phyloP scores from a whole-genome alignment of 768 basidiomycete genomes.

The Neoboletus brunneissimus region DNA sequence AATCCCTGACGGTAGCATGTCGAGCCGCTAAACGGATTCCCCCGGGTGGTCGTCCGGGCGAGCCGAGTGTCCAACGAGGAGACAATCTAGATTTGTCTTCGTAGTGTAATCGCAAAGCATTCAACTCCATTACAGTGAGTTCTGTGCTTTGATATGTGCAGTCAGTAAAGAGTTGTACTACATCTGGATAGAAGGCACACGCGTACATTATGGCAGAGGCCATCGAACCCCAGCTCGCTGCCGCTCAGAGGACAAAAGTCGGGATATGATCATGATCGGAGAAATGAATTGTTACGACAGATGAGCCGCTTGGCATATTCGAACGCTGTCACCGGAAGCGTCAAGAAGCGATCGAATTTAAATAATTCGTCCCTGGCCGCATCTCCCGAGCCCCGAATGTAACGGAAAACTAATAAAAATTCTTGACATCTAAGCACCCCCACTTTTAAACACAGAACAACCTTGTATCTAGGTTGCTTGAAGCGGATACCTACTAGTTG shows the following conservation, averaged over 20 bases:
- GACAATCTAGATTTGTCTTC: neutral
- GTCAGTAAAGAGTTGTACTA: no score
- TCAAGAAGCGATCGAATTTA: neutral
- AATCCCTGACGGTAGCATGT: neutral
- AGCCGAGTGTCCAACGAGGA: neutral
- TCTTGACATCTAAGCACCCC: neutral
- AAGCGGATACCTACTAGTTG: neutral
- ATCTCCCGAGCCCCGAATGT: neutral
- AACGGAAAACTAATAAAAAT: neutral
- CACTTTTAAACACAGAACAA: neutral
- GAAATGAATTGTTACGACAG: slow-evolving; percentile 9
- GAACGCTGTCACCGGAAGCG: neutral
- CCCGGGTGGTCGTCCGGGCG: neutral
- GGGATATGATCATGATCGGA: neutral
- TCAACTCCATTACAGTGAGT: neutral
- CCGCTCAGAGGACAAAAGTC: neutral
- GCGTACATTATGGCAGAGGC: neutral
- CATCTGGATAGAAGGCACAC: neutral
- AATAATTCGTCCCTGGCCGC: neutral
- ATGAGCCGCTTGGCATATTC: neutral
- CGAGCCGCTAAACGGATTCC: neutral
- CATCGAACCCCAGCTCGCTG: neutral
- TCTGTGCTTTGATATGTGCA: neutral
- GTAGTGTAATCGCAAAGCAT: neutral
- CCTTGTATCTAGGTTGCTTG: neutral